These are phyloP conservation scores for Hanseniaspora vineae DNA, from an alignment of 805 yeast genomes.

Conservation along the genomic window DNA sequence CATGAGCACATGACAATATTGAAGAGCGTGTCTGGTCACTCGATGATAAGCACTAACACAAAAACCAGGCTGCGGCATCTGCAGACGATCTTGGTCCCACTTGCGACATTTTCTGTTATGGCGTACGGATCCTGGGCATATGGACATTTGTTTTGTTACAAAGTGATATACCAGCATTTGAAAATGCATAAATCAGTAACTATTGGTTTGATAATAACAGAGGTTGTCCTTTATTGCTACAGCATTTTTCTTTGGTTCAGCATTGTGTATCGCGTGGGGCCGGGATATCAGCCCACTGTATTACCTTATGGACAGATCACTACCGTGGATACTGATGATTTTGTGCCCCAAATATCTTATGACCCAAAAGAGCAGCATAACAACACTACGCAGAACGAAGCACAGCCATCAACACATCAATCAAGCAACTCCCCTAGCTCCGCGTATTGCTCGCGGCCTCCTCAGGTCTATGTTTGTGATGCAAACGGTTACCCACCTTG, in stretches of 20 bases:
- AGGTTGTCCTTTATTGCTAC: constrained; percentile 7
- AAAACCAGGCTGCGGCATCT: background rate
- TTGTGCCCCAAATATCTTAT: too few species aligned
- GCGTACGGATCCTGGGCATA: constrained; percentile 34
- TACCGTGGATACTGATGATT: background rate
- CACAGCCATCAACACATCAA: too few species aligned
- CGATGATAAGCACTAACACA: too few species aligned
- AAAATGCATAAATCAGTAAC: constrained; percentile 9
- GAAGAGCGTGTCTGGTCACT: too few species aligned
- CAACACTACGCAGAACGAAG: too few species aligned
- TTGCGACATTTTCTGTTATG: constrained; percentile 17
- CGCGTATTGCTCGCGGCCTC: constrained; percentile 25
- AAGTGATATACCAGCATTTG: constrained; percentile 9
- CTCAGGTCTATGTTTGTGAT: constrained; percentile 55
- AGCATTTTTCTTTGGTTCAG: constrained; percentile 13
- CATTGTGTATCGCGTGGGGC: constrained; percentile 11
- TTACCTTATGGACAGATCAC: constrained; percentile 13
- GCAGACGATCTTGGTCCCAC: constrained; percentile 13
- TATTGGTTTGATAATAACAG: constrained; percentile 13
- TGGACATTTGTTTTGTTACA: constrained; percentile 33
- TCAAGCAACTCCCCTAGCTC: background rate
- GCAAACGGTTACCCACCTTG: constrained; percentile 62
- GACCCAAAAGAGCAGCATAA: too few species aligned
- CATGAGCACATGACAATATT: too few species aligned
- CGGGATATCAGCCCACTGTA: constrained; percentile 17